These are phyloP conservation scores for Anisogramma anomala DNA, from an alignment of 2,329 filamentous ascomycete species.

Conservation along the genomic window DNA sequence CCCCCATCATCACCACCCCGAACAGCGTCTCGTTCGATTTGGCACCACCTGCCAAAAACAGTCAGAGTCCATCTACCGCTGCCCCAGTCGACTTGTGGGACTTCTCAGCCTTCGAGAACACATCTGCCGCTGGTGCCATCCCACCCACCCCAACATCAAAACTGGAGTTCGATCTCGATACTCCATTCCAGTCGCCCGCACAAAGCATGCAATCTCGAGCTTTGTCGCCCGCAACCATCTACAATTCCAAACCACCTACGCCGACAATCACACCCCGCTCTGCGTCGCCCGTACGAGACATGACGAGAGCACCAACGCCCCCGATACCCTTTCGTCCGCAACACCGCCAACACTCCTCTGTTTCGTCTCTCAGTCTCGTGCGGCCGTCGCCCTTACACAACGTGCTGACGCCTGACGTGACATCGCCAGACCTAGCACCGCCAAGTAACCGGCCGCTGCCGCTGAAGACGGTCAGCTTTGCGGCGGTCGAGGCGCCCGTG, in stretches of 20 bases:
- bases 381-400: slow-evolving; percentile 10
- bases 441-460: not conserved
- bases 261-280: not conserved
- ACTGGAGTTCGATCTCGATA: slow-evolving; percentile 12
- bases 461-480: slow-evolving; percentile 4
- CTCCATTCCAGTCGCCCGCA: slow-evolving; percentile 9
- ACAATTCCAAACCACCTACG: not conserved
- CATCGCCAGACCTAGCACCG: slow-evolving; percentile 5
- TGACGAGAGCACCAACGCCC: slow-evolving; percentile 2
- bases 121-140: slow-evolving; percentile 1
- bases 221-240: not conserved
- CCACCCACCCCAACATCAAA: slow-evolving; percentile 12
- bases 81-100: slow-evolving; percentile 7
- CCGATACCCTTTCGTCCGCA: slow-evolving; percentile 1
- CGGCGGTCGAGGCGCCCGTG: not conserved
- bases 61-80: not conserved
- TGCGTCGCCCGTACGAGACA: slow-evolving; percentile 3
- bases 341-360: slow-evolving; percentile 8
- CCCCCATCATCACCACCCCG: not conserved
- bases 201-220: slow-evolving; percentile 6
- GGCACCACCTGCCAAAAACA: not conserved
- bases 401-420: slow-evolving; percentile 4
- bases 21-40: not conserved
- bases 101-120: slow-evolving; percentile 12
- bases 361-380: slow-evolving; percentile 8